Evolutionary conservation across 2,329 filamentous ascomycete species (phyloP).

Genomic region (Calonectria leucothoes): DNA sequence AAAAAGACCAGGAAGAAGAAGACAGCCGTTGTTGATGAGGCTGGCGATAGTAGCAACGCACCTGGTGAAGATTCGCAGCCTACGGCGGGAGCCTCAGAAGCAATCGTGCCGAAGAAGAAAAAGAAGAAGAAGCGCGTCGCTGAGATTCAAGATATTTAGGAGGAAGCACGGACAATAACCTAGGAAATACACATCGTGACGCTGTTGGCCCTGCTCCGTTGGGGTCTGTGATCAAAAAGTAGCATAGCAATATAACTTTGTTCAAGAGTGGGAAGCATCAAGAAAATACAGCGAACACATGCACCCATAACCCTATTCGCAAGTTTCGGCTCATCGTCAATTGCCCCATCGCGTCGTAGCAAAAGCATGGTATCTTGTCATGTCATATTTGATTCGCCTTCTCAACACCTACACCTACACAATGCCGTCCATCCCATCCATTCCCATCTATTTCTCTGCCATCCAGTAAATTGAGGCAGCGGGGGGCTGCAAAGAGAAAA

Average conservation of each 20-base stretch:
- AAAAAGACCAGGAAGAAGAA: slow-evolving; percentile 51
- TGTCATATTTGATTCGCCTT: slow-evolving; percentile 14
- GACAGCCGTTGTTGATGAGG: slow-evolving; percentile 27
- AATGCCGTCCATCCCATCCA: not conserved
- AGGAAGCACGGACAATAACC: not conserved
- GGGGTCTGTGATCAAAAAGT: not conserved
- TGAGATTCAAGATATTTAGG: slow-evolving; percentile 41
- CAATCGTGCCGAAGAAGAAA: slow-evolving; percentile 57
- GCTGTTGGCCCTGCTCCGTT: not conserved
- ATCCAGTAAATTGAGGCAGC: slow-evolving; percentile 6
- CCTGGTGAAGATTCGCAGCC: slow-evolving; percentile 29
- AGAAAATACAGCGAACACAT: slow-evolving; percentile 28
- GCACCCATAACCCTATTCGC: slow-evolving; percentile 11
- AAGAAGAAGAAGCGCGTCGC: slow-evolving; percentile 57
- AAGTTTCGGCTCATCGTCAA: slow-evolving; percentile 7
- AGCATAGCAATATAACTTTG: not conserved
- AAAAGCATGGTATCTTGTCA: not conserved
- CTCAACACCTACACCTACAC: slow-evolving; percentile 10
- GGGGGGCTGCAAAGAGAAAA: not conserved
- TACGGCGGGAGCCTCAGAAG: slow-evolving; percentile 27
- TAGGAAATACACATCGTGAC: no score
- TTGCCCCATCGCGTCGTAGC: not conserved
- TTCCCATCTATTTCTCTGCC: slow-evolving; percentile 10
- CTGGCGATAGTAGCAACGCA: slow-evolving; percentile 33
- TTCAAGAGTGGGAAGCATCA: not conserved